A percentile compares a stretch with the other conserved stretches of the same genome.
phyloP scores from a whole-genome alignment of 2,329 filamentous ascomycete species.

The Tolypocladium amazonense region DNA sequence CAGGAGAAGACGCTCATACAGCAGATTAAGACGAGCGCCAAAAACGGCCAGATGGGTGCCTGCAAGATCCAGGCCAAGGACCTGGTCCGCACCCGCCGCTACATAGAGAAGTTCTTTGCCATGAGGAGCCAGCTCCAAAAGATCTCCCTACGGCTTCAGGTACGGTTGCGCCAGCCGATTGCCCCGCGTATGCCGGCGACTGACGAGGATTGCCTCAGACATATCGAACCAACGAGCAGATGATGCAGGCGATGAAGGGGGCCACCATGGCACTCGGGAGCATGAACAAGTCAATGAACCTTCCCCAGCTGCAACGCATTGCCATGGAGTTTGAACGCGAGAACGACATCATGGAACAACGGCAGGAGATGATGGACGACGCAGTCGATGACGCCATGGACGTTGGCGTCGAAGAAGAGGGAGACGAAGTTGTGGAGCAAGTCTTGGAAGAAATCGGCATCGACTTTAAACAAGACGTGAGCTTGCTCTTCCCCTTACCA shows the following conservation, averaged over 20 bases:
- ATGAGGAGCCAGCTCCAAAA: conserved; percentile 97
- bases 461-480: conserved; percentile 79
- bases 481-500: conserved; percentile 17
- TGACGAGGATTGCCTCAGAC: conserved; percentile 45
- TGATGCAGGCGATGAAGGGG: conserved; percentile 99
- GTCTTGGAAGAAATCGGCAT: conserved; percentile 95
- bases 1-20: conserved; percentile 95
- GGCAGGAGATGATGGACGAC: conserved; percentile 99
- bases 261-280: conserved; percentile 84
- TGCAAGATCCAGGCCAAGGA: conserved; percentile 98
- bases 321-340: conserved; percentile 99
- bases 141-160: conserved; percentile 89
- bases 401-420: conserved; percentile 81
- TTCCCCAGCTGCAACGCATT: conserved; percentile 88
- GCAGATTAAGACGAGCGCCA: conserved; percentile 97
- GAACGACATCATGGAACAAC: conserved; percentile 98
- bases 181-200: background rate
- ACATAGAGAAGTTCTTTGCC: conserved; percentile 96
- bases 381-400: conserved; percentile 96
- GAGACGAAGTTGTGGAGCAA: conserved; percentile 93
- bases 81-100: conserved; percentile 81
- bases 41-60: conserved; percentile 97
- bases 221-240: conserved; percentile 95
- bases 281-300: conserved; percentile 98
- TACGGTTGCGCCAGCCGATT: conserved; percentile 23